A percentile compares a stretch with the other conserved stretches of the same genome.
Conservation (phyloP, 352 stramenopile genomes). For the Globisporangium lucens region DNA sequence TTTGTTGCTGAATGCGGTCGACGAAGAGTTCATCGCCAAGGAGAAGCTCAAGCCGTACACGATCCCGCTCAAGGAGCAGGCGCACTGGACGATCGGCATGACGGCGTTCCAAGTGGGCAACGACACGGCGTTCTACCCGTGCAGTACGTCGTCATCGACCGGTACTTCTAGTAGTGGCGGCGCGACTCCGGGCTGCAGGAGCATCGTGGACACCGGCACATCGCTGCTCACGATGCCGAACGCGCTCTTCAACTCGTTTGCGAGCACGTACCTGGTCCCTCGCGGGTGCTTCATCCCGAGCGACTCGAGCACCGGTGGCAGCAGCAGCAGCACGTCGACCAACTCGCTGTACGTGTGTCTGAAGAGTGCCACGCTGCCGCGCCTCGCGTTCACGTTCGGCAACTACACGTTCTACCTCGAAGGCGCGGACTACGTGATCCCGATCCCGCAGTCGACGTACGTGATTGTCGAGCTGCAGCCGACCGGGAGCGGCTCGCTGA, state of each 20-base stretch:
- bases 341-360: slow-evolving; percentile 56
- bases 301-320: neutral
- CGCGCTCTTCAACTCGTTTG: slow-evolving; percentile 24
- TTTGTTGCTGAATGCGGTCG: slow-evolving; percentile 65
- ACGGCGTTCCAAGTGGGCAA: slow-evolving; percentile 53
- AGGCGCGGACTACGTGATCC: slow-evolving; percentile 51
- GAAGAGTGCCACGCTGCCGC: slow-evolving; percentile 39
- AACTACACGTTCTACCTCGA: slow-evolving; percentile 58
- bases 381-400: slow-evolving; percentile 50
- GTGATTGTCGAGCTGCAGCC: slow-evolving; percentile 43
- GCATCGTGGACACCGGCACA: slow-evolving; percentile 68
- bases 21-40: slow-evolving; percentile 45
- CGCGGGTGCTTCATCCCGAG: slow-evolving; percentile 10
- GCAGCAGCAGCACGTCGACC: slow-evolving; percentile 1
- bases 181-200: slow-evolving; percentile 23
- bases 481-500: slow-evolving; percentile 13
- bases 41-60: slow-evolving; percentile 43
- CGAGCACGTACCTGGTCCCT: slow-evolving; percentile 8
- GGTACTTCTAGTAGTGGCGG: neutral
- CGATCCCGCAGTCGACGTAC: slow-evolving; percentile 25
- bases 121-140: slow-evolving; percentile 35
- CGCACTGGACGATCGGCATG: slow-evolving; percentile 73
- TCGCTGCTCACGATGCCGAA: slow-evolving; percentile 56
- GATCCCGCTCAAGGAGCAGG: slow-evolving; percentile 43
- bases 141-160: slow-evolving; percentile 23